phyloP scores from a whole-genome alignment of 129 eudicot species.

The Lonicera japonica region DNA sequence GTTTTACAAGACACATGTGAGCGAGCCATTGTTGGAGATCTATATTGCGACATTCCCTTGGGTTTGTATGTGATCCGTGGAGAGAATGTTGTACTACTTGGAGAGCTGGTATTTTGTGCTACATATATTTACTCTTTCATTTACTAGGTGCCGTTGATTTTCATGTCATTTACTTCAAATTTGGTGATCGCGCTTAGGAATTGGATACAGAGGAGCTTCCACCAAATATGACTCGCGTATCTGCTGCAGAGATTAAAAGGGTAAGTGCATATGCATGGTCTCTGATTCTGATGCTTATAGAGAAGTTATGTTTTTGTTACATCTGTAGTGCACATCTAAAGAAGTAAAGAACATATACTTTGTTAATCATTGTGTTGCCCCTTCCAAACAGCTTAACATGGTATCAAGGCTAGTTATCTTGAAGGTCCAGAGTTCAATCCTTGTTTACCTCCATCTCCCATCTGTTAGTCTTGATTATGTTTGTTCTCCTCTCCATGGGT shows the following conservation, averaged over 20 bases:
- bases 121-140: neutral
- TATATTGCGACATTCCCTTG: constrained; percentile 88
- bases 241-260: constrained; percentile 68
- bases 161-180: neutral
- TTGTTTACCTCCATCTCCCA: too few relatives aligned
- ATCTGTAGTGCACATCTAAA: too few relatives aligned
- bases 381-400: too few relatives aligned
- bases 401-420: too few relatives aligned
- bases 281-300: too few relatives aligned
- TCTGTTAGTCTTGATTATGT: too few relatives aligned
- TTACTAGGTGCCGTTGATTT: neutral
- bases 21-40: constrained; percentile 91
- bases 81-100: constrained; percentile 93
- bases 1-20: constrained; percentile 96
- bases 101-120: constrained; percentile 66
- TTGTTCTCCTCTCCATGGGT: too few relatives aligned
- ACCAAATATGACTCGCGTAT: constrained; percentile 79
- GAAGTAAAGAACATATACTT: too few relatives aligned
- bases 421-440: too few relatives aligned
- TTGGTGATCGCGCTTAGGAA: constrained; percentile 44
- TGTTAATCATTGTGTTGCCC: too few relatives aligned
- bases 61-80: constrained; percentile 95
- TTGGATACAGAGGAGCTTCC: constrained; percentile 87
- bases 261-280: constrained; percentile 22
- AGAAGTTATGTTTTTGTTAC: too few relatives aligned